Conservation (phyloP, 352 stramenopile genomes). For the Pythium monospermum region DNA sequence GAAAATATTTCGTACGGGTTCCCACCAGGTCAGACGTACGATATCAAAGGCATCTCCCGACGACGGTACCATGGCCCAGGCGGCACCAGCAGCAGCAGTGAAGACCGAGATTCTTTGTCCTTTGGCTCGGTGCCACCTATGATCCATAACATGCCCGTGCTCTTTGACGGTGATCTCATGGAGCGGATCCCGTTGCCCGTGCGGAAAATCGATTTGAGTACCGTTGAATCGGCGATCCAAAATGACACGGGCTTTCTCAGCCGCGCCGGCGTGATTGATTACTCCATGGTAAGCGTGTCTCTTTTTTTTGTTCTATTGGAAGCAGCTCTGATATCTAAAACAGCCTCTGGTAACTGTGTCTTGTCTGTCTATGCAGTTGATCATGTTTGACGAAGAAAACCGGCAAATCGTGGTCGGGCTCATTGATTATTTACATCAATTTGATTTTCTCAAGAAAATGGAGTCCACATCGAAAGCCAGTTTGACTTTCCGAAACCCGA, state of each 20-base stretch:
- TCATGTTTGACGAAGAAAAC: slow-evolving; percentile 79
- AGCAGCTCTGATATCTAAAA: not conserved
- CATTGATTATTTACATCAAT: slow-evolving; percentile 87
- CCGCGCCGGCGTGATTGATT: slow-evolving; percentile 76
- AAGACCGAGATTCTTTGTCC: slow-evolving; percentile 26
- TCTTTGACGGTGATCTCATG: slow-evolving; percentile 77
- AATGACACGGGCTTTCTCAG: slow-evolving; percentile 77
- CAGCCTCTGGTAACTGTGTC: not conserved
- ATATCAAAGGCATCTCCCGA: slow-evolving; percentile 81
- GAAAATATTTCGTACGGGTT: slow-evolving; percentile 84
- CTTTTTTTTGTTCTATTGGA: not conserved
- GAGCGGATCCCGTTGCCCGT: slow-evolving; percentile 80
- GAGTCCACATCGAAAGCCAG: slow-evolving; percentile 85
- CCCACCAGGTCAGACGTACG: slow-evolving; percentile 73
- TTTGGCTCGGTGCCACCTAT: not conserved
- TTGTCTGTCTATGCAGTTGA: slow-evolving; percentile 30
- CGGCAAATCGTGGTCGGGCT: slow-evolving; percentile 68
- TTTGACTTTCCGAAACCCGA: slow-evolving; percentile 79
- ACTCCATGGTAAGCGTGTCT: slow-evolving; percentile 60
- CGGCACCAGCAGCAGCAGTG: slow-evolving; percentile 10
- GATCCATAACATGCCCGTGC: slow-evolving; percentile 51
- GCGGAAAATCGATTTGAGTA: slow-evolving; percentile 45
- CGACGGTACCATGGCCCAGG: slow-evolving; percentile 54
- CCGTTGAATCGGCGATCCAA: slow-evolving; percentile 65
- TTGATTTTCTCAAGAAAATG: slow-evolving; percentile 88